Evolutionary conservation across 78 protist species (phyloP).

Genomic region (Chrysochromulina tobinii): DNA sequence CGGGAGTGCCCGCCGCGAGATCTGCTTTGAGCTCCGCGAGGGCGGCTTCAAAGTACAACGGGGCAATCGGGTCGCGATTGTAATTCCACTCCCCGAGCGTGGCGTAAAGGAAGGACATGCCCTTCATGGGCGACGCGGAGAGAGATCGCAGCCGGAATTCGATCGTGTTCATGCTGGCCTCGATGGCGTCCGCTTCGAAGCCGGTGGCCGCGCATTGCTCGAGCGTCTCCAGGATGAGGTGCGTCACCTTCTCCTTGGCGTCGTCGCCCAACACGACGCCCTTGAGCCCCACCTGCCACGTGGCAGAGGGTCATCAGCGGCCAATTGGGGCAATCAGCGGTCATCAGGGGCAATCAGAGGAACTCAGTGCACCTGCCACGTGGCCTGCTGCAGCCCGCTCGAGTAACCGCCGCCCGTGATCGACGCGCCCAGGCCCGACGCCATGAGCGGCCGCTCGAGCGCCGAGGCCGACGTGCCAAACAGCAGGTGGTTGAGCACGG

Average conservation of each 20-base stretch:
- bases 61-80: not conserved
- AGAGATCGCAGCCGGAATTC: conserved; percentile 44
- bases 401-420: not conserved
- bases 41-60: not conserved
- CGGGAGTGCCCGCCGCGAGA: not conserved
- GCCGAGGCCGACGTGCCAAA: not conserved
- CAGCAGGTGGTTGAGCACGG: not conserved
- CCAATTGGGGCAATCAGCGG: too few species aligned
- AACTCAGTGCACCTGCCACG: not conserved
- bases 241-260: not conserved
- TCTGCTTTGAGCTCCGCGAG: not conserved
- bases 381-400: not conserved
- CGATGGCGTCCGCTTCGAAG: not conserved
- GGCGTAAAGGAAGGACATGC: not conserved
- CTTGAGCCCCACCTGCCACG: not conserved
- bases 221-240: not conserved
- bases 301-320: too few species aligned
- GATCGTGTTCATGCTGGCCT: conserved; percentile 30
- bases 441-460: not conserved
- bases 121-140: conserved; percentile 23
- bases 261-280: not conserved
- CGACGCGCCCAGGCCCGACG: not conserved
- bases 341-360: too few species aligned
- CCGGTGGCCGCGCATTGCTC: not conserved
- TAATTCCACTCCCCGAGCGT: not conserved